A percentile compares a stretch with the other conserved stretches of the same genome.
Evolutionary conservation across 139 green algal species (phyloP).

Genomic region (Coccomyxa sp.): DNA sequence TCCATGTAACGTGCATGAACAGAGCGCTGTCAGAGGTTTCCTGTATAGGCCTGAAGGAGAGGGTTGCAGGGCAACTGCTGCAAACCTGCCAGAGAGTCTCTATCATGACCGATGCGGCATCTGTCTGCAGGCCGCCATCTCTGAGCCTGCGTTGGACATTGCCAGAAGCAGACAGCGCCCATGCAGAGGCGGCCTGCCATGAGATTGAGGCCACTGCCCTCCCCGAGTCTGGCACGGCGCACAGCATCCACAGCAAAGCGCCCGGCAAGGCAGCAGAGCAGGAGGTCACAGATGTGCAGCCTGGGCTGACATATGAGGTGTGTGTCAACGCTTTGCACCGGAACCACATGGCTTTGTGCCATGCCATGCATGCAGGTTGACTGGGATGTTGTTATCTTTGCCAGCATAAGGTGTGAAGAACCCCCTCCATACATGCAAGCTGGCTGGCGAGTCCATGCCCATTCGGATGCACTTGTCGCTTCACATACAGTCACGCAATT

Average conservation of each 20-base stretch:
- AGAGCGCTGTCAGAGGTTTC: neutral
- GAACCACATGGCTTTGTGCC: neutral
- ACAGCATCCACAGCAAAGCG: conserved; percentile 14
- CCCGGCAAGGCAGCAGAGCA: neutral
- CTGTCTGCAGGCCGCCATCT: neutral
- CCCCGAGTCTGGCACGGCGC: neutral
- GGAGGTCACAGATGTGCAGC: conserved; percentile 22
- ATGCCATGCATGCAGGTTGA: neutral
- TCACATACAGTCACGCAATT: too few relatives aligned
- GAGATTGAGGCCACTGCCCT: conserved; percentile 30
- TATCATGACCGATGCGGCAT: neutral
- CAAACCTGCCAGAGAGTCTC: neutral
- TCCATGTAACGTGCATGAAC: too few relatives aligned
- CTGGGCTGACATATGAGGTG: too few relatives aligned
- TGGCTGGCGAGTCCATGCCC: neutral
- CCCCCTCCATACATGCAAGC: neutral
- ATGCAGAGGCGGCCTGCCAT: conserved; percentile 29
- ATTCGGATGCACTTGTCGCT: neutral
- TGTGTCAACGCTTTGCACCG: neutral
- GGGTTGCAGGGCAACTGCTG: neutral
- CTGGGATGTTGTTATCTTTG: neutral
- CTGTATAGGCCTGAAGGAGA: too few relatives aligned
- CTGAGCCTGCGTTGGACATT: conserved; percentile 23
- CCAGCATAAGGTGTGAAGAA: neutral
- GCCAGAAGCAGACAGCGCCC: neutral